Conservation (phyloP, 257 asterid genomes). For the Solanum virginianum region DNA sequence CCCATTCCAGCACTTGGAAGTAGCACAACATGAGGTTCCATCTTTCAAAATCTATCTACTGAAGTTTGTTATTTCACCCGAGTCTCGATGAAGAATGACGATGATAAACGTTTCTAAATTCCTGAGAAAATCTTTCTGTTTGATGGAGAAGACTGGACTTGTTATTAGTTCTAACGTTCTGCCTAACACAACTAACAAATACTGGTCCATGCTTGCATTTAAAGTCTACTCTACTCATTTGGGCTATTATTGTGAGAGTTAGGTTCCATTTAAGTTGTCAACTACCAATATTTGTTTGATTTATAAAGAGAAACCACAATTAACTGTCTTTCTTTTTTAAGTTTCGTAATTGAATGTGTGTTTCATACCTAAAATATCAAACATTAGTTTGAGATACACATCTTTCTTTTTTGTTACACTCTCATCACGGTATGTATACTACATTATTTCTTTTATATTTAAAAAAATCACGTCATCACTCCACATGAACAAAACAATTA, state of each 20-base stretch:
- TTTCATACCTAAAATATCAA: too few species aligned
- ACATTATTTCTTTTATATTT: too few species aligned
- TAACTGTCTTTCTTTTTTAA: too few species aligned
- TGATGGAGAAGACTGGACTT: not conserved
- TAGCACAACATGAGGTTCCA: not conserved
- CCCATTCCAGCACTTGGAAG: conserved; percentile 26
- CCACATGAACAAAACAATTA: too few species aligned
- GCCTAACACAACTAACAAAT: not conserved
- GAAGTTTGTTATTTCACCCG: not conserved
- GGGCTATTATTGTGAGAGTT: not conserved
- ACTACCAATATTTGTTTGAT: not conserved
- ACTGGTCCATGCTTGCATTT: not conserved
- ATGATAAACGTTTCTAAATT: not conserved
- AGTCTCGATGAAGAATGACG: not conserved
- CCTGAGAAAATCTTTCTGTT: not conserved
- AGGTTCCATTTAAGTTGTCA: not conserved
- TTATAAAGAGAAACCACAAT: too few species aligned
- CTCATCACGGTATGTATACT: too few species aligned
- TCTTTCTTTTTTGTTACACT: too few species aligned
- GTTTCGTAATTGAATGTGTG: too few species aligned
- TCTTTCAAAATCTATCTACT: not conserved
- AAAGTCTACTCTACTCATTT: not conserved
- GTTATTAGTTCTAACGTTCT: not conserved
- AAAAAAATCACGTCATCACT: too few species aligned
- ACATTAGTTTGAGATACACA: too few species aligned